Conservation (phyloP, 2,329 filamentous ascomycete species). For the Aureobasidium sp. region DNA sequence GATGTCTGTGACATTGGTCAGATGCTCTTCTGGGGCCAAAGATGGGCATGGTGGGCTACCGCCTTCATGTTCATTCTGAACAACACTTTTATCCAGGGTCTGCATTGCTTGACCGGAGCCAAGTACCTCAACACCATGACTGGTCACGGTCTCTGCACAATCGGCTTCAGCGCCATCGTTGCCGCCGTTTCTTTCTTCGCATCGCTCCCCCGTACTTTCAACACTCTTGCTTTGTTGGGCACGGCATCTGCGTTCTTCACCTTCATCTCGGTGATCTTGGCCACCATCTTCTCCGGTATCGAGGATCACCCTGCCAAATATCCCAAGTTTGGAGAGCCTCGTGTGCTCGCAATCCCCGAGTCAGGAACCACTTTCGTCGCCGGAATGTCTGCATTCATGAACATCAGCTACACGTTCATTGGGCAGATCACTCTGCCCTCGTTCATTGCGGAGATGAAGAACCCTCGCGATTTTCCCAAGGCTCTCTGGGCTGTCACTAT, state of each 20-base stretch:
- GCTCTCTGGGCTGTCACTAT: conserved; percentile 87
- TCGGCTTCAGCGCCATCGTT: conserved; percentile 69
- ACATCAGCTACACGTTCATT: conserved; percentile 95
- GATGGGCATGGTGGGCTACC: conserved; percentile 60
- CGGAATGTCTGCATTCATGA: conserved; percentile 83
- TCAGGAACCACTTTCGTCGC: conserved; percentile 70
- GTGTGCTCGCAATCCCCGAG: conserved; percentile 61
- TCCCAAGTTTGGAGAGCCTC: conserved; percentile 50
- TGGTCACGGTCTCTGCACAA: conserved; percentile 64
- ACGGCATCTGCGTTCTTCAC: conserved; percentile 79
- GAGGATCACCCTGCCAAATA: conserved; percentile 62
- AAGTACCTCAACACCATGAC: conserved; percentile 90
- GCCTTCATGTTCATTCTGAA: conserved; percentile 89
- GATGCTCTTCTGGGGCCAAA: conserved; percentile 82
- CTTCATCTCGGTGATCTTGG: conserved; percentile 79
- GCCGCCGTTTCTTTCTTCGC: conserved; percentile 68
- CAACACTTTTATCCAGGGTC: conserved; percentile 83
- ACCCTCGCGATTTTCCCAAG: conserved; percentile 79
- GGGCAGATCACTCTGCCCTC: conserved; percentile 89
- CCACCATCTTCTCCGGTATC: conserved; percentile 72
- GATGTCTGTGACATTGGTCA: conserved; percentile 96
- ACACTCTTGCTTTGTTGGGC: conserved; percentile 69
- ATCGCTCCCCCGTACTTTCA: conserved; percentile 81
- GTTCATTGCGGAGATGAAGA: conserved; percentile 91
- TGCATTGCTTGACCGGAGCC: conserved; percentile 78